These are phyloP conservation scores for Leccinum disarticulatum DNA, from an alignment of 768 basidiomycete species.

Conservation along the genomic window DNA sequence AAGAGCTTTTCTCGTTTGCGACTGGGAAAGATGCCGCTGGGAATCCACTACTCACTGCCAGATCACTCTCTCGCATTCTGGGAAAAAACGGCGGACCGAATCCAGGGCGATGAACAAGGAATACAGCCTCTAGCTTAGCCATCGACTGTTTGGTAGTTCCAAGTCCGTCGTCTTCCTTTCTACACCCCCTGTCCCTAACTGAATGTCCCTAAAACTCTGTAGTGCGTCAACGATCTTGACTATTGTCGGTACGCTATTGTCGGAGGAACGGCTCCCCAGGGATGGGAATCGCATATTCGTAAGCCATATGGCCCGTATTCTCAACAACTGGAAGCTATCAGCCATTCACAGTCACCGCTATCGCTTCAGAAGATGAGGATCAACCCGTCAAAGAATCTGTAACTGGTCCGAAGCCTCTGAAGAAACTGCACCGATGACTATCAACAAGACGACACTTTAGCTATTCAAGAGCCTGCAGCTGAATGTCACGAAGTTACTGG, in stretches of 20 bases:
- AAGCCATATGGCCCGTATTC: conserved; percentile 42
- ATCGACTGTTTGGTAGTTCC: conserved; percentile 63
- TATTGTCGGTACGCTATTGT: conserved; percentile 54
- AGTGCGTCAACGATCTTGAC: conserved; percentile 64
- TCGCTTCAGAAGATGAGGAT: conserved; percentile 5
- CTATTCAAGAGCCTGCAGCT: conserved; percentile 9
- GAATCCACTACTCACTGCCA: conserved; percentile 48
- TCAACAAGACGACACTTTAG: conserved; percentile 1
- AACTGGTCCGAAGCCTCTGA: conserved; percentile 2
- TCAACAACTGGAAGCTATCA: conserved; percentile 7
- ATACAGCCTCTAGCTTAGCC: conserved; percentile 48
- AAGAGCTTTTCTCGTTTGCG: conserved; percentile 56
- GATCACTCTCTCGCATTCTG: conserved; percentile 57
- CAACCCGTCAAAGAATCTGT: conserved; percentile 4
- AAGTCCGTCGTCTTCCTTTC: conserved; percentile 48
- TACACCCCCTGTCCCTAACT: background rate
- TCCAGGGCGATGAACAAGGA: conserved; percentile 52
- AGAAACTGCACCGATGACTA: conserved; percentile 10
- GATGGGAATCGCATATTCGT: conserved; percentile 65
- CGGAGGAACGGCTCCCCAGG: conserved; percentile 67
- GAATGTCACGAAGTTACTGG: conserved; percentile 20
- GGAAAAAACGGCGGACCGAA: conserved; percentile 63
- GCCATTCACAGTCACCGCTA: background rate
- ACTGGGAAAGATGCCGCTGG: conserved; percentile 57
- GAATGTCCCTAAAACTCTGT: background rate